Base-by-base conservation (phyloP, 352 stramenopile genomes). In the Globisporangium middletonii region DNA sequence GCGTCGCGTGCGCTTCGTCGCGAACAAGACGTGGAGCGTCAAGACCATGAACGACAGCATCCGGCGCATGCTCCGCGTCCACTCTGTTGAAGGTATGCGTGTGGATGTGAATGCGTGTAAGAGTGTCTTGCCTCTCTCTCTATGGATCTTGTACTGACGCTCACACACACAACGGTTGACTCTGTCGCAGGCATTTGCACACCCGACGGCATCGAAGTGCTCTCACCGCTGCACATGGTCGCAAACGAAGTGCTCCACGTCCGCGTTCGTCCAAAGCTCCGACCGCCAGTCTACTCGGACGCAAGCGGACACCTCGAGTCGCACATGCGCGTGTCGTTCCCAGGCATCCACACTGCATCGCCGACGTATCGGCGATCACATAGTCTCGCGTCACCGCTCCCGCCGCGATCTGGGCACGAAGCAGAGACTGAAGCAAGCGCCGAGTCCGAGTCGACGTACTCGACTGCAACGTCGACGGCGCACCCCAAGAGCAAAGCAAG, bases 211-310 rank as follows among this genome's bases (percentile, higher is more conserved):
- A 61, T 72, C 0, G 80, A 92, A 37, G 75, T 94, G 4, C 51
- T 94, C 55, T 88, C 80, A 41, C 79, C 79, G 12, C 63, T 86
- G 46, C 77, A 94, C 55, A 89, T 94, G 53, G 69, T 89, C 30
- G 66, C 75, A 0, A 72, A 86, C 33, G 84, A 94, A 65, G 67
- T 83, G 3, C 57, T 94, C 41, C 64, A 87, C 19, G 82, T 92
- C 8, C 77, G 75, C 30, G 79, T 90, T 26, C 74, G 76, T 54
- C 62, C 78, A 30, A 92, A 89, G 52, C 59, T 73, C 41, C 62
- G 75, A 3, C 19, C 74, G 27, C 63, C 72, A 13, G 59, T 53
- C 12, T 65, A 68, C 30, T 45, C 60, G 3, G 64, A 71, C 12
- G 18, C 46, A n/a, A 57, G n/a, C 18, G 42, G 37, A 2, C 53